These are phyloP conservation scores for Bonia amplexicaulis DNA, from an alignment of 176 grass and related monocot genomes.

Conservation along the genomic window DNA sequence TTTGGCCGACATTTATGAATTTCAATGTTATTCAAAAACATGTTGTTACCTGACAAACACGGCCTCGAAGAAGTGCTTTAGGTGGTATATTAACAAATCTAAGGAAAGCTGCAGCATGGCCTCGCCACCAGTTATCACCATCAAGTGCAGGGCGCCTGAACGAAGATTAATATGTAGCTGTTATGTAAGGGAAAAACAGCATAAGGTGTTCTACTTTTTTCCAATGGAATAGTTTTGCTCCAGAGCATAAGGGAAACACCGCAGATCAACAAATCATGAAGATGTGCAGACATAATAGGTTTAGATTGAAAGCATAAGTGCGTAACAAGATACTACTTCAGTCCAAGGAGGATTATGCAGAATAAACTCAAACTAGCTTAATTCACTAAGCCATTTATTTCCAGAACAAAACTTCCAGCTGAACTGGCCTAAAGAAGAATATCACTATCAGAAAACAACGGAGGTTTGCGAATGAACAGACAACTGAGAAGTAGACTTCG, in stretches of 20 bases:
- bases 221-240: background rate
- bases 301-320: slow-evolving; percentile 22
- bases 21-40: background rate
- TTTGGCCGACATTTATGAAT: background rate
- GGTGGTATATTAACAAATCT: slow-evolving; percentile 80
- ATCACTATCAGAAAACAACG: background rate
- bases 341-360: slow-evolving; percentile 5
- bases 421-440: background rate
- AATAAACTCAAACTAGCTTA: slow-evolving; percentile 18
- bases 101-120: slow-evolving; percentile 91
- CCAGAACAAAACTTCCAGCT: background rate
- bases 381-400: slow-evolving; percentile 3
- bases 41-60: slow-evolving; percentile 74
- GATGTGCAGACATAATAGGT: background rate
- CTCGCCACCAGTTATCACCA: slow-evolving; percentile 99
- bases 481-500: background rate
- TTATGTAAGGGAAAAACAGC: slow-evolving; percentile 13
- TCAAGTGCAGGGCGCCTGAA: slow-evolving; percentile 85
- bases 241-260: background rate
- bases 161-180: slow-evolving; percentile 7
- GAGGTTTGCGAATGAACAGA: background rate
- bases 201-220: slow-evolving; percentile 11
- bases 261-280: slow-evolving; percentile 6
- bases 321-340: slow-evolving; percentile 2
- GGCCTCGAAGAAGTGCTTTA: slow-evolving; percentile 64